Evolutionary conservation across 371 early-diverging fungal genomes (phyloP).

Genomic region (Pancytospora philotis): DNA sequence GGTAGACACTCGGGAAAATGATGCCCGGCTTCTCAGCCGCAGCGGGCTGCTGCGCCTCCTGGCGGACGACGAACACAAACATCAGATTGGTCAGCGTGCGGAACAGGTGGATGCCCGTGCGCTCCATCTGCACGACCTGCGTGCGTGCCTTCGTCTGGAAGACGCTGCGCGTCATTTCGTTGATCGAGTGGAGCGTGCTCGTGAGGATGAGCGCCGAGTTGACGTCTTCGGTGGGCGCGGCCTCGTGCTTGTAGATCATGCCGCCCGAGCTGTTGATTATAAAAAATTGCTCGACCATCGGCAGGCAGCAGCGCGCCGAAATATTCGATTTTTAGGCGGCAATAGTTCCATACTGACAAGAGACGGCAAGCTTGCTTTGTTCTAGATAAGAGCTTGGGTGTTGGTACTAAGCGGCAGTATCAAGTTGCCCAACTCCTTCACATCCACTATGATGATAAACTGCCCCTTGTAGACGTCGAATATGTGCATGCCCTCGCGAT

Average conservation of each 20-base stretch:
- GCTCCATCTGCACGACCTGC: constrained; percentile 2
- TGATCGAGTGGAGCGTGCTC: background rate
- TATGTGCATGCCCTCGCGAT: no score
- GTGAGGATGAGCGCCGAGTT: constrained; percentile 2
- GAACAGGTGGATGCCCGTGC: constrained; percentile 18
- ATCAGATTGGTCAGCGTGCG: constrained; percentile 17
- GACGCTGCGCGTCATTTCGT: background rate
- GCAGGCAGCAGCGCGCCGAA: no score
- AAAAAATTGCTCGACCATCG: constrained; percentile 32
- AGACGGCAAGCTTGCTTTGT: no score
- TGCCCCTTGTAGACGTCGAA: no score
- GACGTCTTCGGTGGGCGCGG: constrained; percentile 3
- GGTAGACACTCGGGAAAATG: constrained; percentile 70
- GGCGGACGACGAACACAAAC: constrained; percentile 33
- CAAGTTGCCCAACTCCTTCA: no score
- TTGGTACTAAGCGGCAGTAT: no score
- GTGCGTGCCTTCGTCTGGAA: background rate
- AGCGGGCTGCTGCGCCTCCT: background rate
- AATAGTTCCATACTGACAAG: no score
- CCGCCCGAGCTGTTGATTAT: constrained; percentile 50
- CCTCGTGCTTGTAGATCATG: constrained; percentile 40
- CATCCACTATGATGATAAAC: no score
- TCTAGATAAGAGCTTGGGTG: no score
- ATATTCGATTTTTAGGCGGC: no score
- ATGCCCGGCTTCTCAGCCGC: no score